Base-by-base conservation (phyloP, 2,329 filamentous ascomycete species). In the Trichophyton schoenleinii region DNA sequence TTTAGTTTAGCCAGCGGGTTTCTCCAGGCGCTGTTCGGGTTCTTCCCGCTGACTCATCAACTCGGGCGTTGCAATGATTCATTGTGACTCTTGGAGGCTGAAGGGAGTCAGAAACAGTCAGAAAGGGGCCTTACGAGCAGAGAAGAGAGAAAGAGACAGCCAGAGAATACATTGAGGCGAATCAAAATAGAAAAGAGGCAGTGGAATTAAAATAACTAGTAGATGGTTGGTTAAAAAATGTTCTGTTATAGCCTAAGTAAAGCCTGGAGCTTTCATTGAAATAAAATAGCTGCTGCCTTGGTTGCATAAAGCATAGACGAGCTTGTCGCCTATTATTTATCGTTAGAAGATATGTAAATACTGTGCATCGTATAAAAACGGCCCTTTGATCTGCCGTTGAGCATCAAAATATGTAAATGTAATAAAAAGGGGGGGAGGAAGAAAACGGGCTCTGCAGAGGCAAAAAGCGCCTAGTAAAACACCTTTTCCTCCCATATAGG, bases 401-500 rank as follows among this genome's bases (percentile, higher is more conserved):
- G 20, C 15, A 38, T 38, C 41, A 48, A 20, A 25, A 48, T 48
- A 22, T 48, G 44, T 48, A 20, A 48, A 22, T 48, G 44, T 48
- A 20, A 48, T 20, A 48, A 20, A 20, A 48, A 11, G 20, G 22
- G 3, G 3, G 25, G 5, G 28, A 7, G 28, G 25, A 6, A 22
- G 22, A 22, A 22, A 22, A 22, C 5, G 25, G 28, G 7, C 44
- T 25, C 11, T 18, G 20, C n/a, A 25, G 44, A 22, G 20, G n/a
- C 18, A 25, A 25, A 3, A 48, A 20, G 18, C 20, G 46, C 31
- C 64, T 59, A 81, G 69, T 80, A 81, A 59, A 80, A 72, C 46
- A 77, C 70, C 72, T 80, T 81, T 68, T 79, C 73, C 64, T 79
- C 68, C 72, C 80, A 83, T 60, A 84, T 77, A 11, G 83, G 83